Conservation (phyloP, 768 basidiomycete genomes). For the Suillus discolor region DNA sequence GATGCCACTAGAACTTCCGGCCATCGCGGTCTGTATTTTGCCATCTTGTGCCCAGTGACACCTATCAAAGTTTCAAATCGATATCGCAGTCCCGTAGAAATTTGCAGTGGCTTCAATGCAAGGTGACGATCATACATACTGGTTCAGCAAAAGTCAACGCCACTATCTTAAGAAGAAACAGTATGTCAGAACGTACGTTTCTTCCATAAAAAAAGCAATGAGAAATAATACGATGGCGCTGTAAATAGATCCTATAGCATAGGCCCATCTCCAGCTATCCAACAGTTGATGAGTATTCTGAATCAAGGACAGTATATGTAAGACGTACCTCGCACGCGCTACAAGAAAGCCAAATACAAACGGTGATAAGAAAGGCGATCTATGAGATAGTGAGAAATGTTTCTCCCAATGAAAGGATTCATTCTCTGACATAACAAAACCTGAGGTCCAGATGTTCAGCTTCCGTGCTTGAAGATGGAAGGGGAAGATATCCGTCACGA, state of each 20-base stretch:
- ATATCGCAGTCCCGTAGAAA: slow-evolving; percentile 36
- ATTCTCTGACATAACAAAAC: slow-evolving; percentile 55
- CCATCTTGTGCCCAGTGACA: slow-evolving; percentile 47
- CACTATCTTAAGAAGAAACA: background rate
- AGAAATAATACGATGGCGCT: slow-evolving; percentile 45
- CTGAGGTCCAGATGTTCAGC: slow-evolving; percentile 56
- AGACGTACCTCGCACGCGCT: slow-evolving; percentile 27
- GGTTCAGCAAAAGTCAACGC: slow-evolving; percentile 9
- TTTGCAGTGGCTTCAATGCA: slow-evolving; percentile 14
- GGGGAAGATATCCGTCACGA: slow-evolving; percentile 53
- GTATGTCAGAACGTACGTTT: slow-evolving; percentile 39
- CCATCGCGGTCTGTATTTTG: slow-evolving; percentile 48
- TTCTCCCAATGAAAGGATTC: slow-evolving; percentile 28
- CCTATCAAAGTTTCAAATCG: slow-evolving; percentile 52
- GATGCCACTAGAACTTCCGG: slow-evolving; percentile 32
- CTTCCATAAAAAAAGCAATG: slow-evolving; percentile 50
- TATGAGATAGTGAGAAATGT: slow-evolving; percentile 38
- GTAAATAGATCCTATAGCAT: slow-evolving; percentile 54
- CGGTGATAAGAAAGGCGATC: slow-evolving; percentile 31
- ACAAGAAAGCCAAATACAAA: slow-evolving; percentile 33
- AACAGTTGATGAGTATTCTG: background rate
- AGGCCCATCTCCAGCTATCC: slow-evolving; percentile 51
- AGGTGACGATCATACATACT: slow-evolving; percentile 51
- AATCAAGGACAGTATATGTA: background rate
- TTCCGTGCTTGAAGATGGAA: slow-evolving; percentile 57